phyloP scores from a whole-genome alignment of 371 early-diverging fungal species.

The Funneliformis caledonium region DNA sequence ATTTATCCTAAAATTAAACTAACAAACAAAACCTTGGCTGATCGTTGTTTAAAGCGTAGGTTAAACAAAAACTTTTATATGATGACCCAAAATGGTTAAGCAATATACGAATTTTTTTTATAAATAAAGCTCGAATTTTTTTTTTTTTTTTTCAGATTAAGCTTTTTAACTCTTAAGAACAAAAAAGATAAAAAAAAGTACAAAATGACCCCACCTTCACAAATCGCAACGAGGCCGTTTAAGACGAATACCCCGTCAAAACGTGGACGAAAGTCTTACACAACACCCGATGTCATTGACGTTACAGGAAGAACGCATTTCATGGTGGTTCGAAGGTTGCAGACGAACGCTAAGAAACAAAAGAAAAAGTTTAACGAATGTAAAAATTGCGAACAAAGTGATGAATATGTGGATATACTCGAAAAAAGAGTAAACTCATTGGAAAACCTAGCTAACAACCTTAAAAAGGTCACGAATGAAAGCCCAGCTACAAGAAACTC shows the following conservation, averaged over 20 bases:
- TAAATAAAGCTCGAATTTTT: too few relatives aligned
- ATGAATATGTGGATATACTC: background rate
- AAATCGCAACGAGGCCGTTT: background rate
- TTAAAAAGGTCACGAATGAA: background rate
- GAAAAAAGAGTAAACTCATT: background rate
- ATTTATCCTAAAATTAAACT: too few relatives aligned
- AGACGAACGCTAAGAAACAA: background rate
- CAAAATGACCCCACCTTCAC: background rate
- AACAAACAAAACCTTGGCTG: too few relatives aligned
- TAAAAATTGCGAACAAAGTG: background rate
- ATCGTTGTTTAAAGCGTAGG: too few relatives aligned
- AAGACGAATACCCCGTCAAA: background rate
- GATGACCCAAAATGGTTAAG: too few relatives aligned
- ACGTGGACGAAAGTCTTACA: constrained; percentile 7
- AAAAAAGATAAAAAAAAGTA: background rate
- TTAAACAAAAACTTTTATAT: too few relatives aligned
- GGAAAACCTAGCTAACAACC: background rate
- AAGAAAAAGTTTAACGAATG: constrained; percentile 8
- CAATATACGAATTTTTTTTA: too few relatives aligned
- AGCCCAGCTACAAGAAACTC: background rate
- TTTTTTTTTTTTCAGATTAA: too few relatives aligned
- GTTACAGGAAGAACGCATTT: constrained; percentile 1
- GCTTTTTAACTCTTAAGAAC: too few relatives aligned
- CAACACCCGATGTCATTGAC: background rate
- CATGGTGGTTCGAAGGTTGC: background rate